These are phyloP conservation scores for Diutina ranongensis DNA, from an alignment of 1,139 yeast species.

Conservation along the genomic window DNA sequence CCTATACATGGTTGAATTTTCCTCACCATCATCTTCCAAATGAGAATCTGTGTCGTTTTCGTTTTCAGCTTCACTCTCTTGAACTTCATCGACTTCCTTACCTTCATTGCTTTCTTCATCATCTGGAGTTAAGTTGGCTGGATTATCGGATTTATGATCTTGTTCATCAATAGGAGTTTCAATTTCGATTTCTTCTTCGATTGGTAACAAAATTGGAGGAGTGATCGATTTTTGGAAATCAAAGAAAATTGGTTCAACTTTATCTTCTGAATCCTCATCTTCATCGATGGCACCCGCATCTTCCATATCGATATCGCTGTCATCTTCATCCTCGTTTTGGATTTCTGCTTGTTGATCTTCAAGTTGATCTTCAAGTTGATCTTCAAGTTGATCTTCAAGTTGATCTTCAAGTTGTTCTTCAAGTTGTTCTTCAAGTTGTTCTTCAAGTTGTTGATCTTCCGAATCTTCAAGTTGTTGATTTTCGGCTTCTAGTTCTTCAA, in stretches of 20 bases:
- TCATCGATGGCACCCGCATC: too few relatives aligned
- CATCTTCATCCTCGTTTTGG: constrained; percentile 7
- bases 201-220: neutral
- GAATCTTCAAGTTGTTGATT: too few relatives aligned
- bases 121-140: neutral
- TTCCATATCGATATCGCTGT: neutral
- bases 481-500: constrained; percentile 20
- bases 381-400: neutral
- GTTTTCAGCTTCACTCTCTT: constrained; percentile 7
- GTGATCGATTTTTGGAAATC: too few relatives aligned
- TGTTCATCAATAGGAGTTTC: neutral
- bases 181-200: too few relatives aligned
- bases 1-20: too few relatives aligned
- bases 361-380: neutral
- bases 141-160: too few relatives aligned
- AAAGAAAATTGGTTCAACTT: too few relatives aligned
- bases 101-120: neutral
- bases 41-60: constrained; percentile 13
- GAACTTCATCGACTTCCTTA: constrained; percentile 7
- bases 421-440: constrained; percentile 8
- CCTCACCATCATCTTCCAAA: neutral
- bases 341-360: neutral
- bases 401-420: constrained; percentile 9
- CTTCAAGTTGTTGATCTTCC: constrained; percentile 8
- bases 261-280: too few relatives aligned